Evolutionary conservation across 208 protist species (phyloP), one percentile per base, ranked within the genome.

Genomic region (Phytomonas sp.): DNA sequence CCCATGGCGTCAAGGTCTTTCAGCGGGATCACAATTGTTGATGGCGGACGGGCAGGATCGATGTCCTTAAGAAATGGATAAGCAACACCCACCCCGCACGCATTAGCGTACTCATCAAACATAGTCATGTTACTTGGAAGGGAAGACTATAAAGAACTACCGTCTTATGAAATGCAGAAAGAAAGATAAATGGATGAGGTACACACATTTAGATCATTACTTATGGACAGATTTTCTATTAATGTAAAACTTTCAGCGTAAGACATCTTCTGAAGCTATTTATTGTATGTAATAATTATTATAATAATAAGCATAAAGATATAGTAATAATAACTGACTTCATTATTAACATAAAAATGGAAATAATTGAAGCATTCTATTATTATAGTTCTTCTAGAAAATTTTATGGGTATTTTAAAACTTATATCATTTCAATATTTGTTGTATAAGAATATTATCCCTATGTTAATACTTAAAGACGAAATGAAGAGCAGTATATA

Each of bases 21-120:
- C 0, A 66, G 8, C n/a, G 93, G 91, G 56, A 98, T 93, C 6
- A 68, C 69, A 51, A 98, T 83, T 2, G 87, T 88, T 0, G 81
- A 60, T 6, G 91, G 91, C 4, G 80, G 88, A 20, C 77, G 67
- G 17, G 53, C 34, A 8, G 80, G 72, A 65, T 92, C 81, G 51
- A 96, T 84, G n/a, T 78, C 82, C 30, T 71, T 64, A 20, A 96
- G 76, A 74, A 96, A 96, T 13, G 84, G 68, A 68, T 96, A 96
- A 4, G 83, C 81, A 60, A 88, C 88, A 36, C 84, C 82, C 30
- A 85, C 62, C 15, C 43, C 60, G 11, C 17, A n/a, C 31, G 17
- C 13, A 64, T 3, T 23, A 40, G 17, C 60, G 11, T 17, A 20
- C 11, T 51, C 40, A 51, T 64, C 32, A 37, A 64, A 17, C 60